phyloP scores from a whole-genome alignment of 345 rosid species.

The Barbarea vulgaris region DNA sequence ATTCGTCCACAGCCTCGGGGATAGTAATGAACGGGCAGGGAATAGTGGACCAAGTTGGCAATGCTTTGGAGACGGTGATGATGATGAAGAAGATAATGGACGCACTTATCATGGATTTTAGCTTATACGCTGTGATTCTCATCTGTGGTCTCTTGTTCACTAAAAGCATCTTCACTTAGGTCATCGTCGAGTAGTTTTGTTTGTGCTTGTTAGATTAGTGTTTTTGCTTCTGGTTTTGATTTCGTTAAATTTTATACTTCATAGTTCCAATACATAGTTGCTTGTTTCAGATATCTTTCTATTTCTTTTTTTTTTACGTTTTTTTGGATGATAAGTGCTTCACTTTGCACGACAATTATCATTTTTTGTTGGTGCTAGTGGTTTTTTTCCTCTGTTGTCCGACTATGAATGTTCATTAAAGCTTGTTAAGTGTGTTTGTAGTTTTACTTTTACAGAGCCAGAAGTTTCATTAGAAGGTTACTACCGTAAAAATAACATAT shows the following conservation, averaged over 20 bases:
- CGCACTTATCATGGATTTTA: conserved; percentile 70
- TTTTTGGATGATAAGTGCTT: background rate
- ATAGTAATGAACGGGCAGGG: conserved; percentile 40
- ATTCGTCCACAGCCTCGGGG: conserved; percentile 1
- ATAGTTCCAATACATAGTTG: conserved; percentile 2
- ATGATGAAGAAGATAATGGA: conserved; percentile 63
- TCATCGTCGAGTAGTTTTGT: background rate
- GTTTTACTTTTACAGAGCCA: background rate
- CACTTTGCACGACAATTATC: conserved; percentile 6
- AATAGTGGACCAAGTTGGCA: conserved; percentile 66
- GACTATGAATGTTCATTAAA: background rate
- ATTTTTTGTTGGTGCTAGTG: background rate
- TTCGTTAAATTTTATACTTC: background rate
- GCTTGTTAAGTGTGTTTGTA: background rate
- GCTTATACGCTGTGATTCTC: conserved; percentile 59
- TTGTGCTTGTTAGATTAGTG: background rate
- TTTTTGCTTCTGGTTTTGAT: background rate
- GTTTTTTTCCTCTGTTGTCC: background rate
- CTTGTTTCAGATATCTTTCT: conserved; percentile 6
- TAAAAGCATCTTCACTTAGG: conserved; percentile 27
- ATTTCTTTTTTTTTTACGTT: background rate
- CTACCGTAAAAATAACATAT: background rate
- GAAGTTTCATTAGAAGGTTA: background rate
- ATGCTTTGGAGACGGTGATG: conserved; percentile 62
- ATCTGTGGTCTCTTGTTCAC: conserved; percentile 59